Evolutionary conservation across 352 stramenopile genomes (phyloP), one percentile per base, ranked within the genome.

Genomic region (Hyaloperonospora arabidopsidis): DNA sequence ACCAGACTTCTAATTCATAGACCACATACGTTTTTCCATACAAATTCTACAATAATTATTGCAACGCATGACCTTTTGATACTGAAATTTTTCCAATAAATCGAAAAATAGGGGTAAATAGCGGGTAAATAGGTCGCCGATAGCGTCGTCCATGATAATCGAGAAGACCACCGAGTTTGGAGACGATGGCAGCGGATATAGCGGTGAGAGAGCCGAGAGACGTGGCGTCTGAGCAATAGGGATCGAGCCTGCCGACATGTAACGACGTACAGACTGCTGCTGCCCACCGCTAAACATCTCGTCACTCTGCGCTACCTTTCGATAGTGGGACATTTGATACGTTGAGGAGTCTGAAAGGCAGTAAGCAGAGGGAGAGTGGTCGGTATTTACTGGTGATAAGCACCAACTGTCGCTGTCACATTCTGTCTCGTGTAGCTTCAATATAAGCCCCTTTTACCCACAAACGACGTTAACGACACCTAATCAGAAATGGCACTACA

Each of bases 91-190:
- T 22, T 76, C 67, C 44, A 86, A 61, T 29, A 79, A 55, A 17
- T 86, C 75, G 29, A 86, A 84, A 54, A 82, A 86, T 2, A 55
- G 72, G 14, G 75, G 75, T 32, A 84, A 25, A 60, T 71, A 83
- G 15, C 57, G 75, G 47, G 62, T 80, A 51, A 79, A 82, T 40
- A 82, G 59, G 14, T 60, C 58, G 7, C 72, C 59, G 40, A 85
- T 38, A 21, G 66, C 72, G 54, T 85, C 72, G 50, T 85, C 72
- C 48, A 81, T 48, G 45, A 39, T 50, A 19, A 15, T 64, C 22
- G 45, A 62, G 4, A 52, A 59, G 2, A 57, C 29, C 8, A 59
- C 56, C 17, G 60, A 52, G 17, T 49, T 32, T 15, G 63, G 68
- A 49, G 58, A 65, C 18, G 47, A 17, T 1, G 68, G 51, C 46